Evolutionary conservation across 1,139 yeast genomes (phyloP), one percentile per base, ranked within the genome.

Genomic region (Yamadazyma epiphylla): DNA sequence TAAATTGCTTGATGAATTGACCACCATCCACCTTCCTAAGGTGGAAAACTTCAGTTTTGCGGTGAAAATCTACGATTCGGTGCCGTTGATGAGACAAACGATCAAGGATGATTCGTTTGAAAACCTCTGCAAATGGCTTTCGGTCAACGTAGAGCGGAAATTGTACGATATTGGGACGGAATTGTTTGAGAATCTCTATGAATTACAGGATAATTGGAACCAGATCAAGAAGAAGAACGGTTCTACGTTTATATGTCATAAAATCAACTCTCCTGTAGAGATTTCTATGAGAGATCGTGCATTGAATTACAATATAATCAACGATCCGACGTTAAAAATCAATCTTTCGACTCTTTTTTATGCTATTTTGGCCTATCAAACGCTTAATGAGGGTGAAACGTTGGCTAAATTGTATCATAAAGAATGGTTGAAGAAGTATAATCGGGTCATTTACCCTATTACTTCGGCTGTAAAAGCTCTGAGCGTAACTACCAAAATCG

Each of bases 191-290:
- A 75, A 79, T 38, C 67, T 80, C 24, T 65, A 63, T 15, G 58
- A 60, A 7, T 68, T 87, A 29, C 77, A 81, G 31, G 61, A 62
- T 5, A 60, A 65, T 24, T 86, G 95, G 94, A 64, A 53, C 14
- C 33, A 43, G 49, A 36, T 48, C 39, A 35, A 66, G 49, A 43
- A 69, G 38, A 61, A 42, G 54, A 35, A 46, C 13, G 41, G 51
- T 4, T 33, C 47, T 4, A 50, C 73, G 13, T 68, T 84, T 35
- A 56, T 65, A 9, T 68, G 74, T 13, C 88, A 77, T 51, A 80
- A 81, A 46, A 74, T 89, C 40, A 88, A 88, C 51, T 84, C 96
- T 0, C 87, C 95, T 0, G 86, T 88, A 5, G 97, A 89, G 53
- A 56, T 78, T 10, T 76, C 88, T 4, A 65, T 83, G 53, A 64